Conservation (phyloP, 345 rosid species). For the Dimocarpus longan region DNA sequence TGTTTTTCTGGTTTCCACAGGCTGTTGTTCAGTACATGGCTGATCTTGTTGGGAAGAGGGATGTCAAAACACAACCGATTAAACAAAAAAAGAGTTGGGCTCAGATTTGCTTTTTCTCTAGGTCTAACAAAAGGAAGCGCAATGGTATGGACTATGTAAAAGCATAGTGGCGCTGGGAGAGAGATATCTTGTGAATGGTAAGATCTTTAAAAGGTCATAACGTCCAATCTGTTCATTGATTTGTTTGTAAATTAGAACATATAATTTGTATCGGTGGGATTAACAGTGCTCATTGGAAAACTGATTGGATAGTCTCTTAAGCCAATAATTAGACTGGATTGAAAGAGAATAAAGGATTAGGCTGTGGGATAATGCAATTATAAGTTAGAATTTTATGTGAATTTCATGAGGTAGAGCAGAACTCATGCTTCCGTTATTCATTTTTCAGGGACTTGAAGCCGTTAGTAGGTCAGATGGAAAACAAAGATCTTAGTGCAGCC, state of each 20-base stretch:
- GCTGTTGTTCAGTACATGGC: constrained; percentile 88
- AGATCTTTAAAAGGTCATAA: constrained; percentile 19
- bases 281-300: not conserved
- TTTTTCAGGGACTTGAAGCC: constrained; percentile 27
- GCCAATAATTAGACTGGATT: not conserved
- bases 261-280: not conserved
- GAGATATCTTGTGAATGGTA: constrained; percentile 29
- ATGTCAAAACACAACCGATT: constrained; percentile 49
- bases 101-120: constrained; percentile 87
- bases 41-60: constrained; percentile 63
- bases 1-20: constrained; percentile 43
- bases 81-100: constrained; percentile 96
- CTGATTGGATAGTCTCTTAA: not conserved
- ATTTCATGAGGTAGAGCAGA: constrained; percentile 9
- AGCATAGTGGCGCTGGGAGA: constrained; percentile 31
- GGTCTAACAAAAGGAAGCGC: constrained; percentile 91
- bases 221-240: not conserved
- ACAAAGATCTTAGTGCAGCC: constrained; percentile 12
- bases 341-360: not conserved
- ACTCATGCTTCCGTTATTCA: constrained; percentile 17
- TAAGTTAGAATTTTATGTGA: not conserved
- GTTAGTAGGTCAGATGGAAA: constrained; percentile 15
- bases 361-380: not conserved
- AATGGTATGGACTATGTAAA: constrained; percentile 64
- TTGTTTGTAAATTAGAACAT: not conserved